phyloP scores from a whole-genome alignment of 345 rosid genomes.

The Brassica juncea region DNA sequence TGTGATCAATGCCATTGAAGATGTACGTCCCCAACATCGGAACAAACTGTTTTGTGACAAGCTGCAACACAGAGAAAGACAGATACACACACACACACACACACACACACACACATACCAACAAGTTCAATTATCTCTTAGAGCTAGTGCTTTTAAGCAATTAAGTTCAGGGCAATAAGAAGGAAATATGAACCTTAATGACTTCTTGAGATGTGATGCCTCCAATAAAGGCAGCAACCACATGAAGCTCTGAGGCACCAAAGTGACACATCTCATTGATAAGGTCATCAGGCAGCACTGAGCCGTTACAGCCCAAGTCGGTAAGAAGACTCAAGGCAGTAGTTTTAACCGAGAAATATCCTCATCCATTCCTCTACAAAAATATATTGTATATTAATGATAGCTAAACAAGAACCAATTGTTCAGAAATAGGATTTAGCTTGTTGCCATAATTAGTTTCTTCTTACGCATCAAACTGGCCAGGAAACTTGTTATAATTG shows the following conservation, averaged over 20 bases:
- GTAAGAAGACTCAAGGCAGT: conserved; percentile 64
- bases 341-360: conserved; percentile 77
- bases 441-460: conserved; percentile 16
- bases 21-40: conserved; percentile 84
- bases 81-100: not conserved
- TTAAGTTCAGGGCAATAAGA: not conserved
- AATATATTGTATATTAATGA: not conserved
- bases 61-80: conserved; percentile 48
- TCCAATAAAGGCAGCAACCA: conserved; percentile 90
- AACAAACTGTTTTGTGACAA: conserved; percentile 86
- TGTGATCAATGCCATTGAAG: conserved; percentile 96
- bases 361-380: conserved; percentile 74
- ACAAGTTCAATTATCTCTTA: not conserved
- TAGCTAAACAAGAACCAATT: not conserved
- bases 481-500: conserved; percentile 88
- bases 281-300: conserved; percentile 83
- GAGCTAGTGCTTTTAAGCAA: not conserved
- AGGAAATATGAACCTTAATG: conserved; percentile 62
- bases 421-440: conserved; percentile 5
- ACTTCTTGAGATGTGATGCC: conserved; percentile 95
- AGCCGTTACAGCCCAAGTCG: conserved; percentile 85
- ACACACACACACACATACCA: conserved; percentile 1
- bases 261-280: conserved; percentile 90
- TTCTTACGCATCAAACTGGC: conserved; percentile 93
- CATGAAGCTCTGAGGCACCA: conserved; percentile 96